A percentile compares a stretch with the other conserved stretches of the same genome.
phyloP scores from a whole-genome alignment of 768 basidiomycete species.

The Austroboletus festivus region DNA sequence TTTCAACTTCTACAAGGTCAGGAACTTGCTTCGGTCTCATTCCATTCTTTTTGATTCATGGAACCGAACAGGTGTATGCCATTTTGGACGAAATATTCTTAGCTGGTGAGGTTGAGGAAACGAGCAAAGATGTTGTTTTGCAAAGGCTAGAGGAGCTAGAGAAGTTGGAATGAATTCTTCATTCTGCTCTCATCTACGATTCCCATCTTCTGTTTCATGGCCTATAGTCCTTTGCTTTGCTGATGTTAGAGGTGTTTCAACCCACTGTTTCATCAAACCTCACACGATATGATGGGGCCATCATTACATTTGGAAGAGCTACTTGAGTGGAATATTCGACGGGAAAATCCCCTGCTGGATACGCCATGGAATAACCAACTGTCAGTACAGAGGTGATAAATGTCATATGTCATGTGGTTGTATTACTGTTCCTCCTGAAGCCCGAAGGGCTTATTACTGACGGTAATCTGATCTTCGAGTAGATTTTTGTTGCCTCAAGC shows the following conservation, averaged over 20 bases:
- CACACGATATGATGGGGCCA: too few relatives aligned
- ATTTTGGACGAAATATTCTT: constrained; percentile 98
- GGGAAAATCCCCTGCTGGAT: too few relatives aligned
- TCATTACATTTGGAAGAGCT: too few relatives aligned
- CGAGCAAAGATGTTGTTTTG: constrained; percentile 93
- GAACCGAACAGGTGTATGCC: constrained; percentile 75
- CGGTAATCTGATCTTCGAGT: too few relatives aligned
- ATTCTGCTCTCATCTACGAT: constrained; percentile 7
- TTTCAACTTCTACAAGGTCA: constrained; percentile 97
- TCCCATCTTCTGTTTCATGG: constrained; percentile 3
- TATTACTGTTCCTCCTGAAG: too few relatives aligned
- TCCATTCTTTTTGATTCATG: background rate
- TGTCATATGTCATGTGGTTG: too few relatives aligned
- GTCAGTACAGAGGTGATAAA: too few relatives aligned
- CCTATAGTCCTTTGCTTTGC: constrained; percentile 4
- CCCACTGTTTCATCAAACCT: too few relatives aligned
- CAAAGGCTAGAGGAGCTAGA: constrained; percentile 88
- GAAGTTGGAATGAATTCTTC: constrained; percentile 75
- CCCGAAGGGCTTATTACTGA: too few relatives aligned
- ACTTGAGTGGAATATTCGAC: too few relatives aligned
- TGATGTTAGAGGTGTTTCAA: background rate
- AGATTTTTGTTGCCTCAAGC: too few relatives aligned
- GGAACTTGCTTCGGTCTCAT: background rate
- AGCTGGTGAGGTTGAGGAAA: constrained; percentile 98
- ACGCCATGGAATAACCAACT: too few relatives aligned